Evolutionary conservation across 495 filamentous ascomycete genomes (phyloP), one percentile per base, ranked within the genome.

Genomic region (Ramalina intermedia): DNA sequence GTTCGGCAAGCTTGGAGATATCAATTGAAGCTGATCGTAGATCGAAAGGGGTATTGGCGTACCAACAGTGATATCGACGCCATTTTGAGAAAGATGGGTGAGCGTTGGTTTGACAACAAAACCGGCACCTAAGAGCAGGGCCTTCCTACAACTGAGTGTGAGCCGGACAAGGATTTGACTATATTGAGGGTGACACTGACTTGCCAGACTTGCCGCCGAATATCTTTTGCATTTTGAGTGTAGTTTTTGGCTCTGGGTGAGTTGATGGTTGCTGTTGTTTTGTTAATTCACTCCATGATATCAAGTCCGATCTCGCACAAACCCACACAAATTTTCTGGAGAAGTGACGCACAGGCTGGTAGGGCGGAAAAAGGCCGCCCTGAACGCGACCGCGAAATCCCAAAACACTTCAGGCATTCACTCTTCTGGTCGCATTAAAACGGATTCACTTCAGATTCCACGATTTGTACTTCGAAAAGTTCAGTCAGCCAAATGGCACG

Each of bases 21-120:
- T 49, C 11, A 48, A 33, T 37, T 41, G 11, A 44, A 18, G 14
- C 5, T 11, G 41, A 23, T 20, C 33, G 6, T 35, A 27, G 18
- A 23, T 13, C 4, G 17, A 36, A 42, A 39, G 46, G 54, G 49
- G 29, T 33, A 33, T 9, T 33, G 18, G 50, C 47, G 55, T 77
- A 87, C 84, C 85, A 63, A 94, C 85, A 38, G 82, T 87, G 46
- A 90, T 84, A n/a, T 80, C 63, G 59, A 93, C 76, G 48, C 75
- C 84, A 38, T 82, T 69, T 46, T 89, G 75, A 68, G 68, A 75
- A 48, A 93, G 78, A 55, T 89, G 71, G 56, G 87, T 78, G 40
- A 90, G 74, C 37, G 84, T 87, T 37, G 87, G 87, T 57, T 76
- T 75, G 44, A 84, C 84, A 55, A 93, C 71, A 66, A 61, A 48